phyloP scores from a whole-genome alignment of 257 asterid species.

The Solanum raphanifolium region DNA sequence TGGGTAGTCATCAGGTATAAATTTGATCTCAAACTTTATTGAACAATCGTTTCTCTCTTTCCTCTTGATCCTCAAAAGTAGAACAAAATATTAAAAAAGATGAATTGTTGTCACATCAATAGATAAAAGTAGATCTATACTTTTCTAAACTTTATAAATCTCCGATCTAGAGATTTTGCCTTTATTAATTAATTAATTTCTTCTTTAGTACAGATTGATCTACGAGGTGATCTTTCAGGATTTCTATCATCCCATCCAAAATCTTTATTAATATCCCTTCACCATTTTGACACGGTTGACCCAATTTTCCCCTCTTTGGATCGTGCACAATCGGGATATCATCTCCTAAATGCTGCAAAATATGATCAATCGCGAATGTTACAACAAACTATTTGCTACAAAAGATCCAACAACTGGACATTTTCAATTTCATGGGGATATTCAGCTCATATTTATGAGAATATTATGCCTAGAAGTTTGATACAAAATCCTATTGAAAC shows the following conservation, averaged over 20 bases:
- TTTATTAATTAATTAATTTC: background rate
- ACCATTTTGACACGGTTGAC: constrained; percentile 47
- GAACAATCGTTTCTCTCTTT: background rate
- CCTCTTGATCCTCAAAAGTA: background rate
- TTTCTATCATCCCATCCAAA: constrained; percentile 53
- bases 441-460: constrained; percentile 43
- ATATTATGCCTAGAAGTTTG: constrained; percentile 29
- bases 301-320: constrained; percentile 35
- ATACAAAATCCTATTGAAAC: constrained; percentile 42
- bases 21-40: background rate
- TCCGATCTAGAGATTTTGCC: background rate
- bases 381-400: constrained; percentile 49
- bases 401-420: constrained; percentile 37
- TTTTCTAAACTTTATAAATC: background rate
- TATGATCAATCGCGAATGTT: constrained; percentile 45
- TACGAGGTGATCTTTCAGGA: constrained; percentile 51
- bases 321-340: constrained; percentile 30
- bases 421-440: constrained; percentile 63
- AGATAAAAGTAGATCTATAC: background rate
- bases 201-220: constrained; percentile 32
- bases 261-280: constrained; percentile 41
- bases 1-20: constrained; percentile 26
- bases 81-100: background rate
- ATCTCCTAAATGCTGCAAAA: constrained; percentile 36
- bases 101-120: background rate